Percentiles rank a stretch among this genome's conserved stretches.
phyloP scores from a whole-genome alignment of 306 rosid species.

The Corylus americana region DNA sequence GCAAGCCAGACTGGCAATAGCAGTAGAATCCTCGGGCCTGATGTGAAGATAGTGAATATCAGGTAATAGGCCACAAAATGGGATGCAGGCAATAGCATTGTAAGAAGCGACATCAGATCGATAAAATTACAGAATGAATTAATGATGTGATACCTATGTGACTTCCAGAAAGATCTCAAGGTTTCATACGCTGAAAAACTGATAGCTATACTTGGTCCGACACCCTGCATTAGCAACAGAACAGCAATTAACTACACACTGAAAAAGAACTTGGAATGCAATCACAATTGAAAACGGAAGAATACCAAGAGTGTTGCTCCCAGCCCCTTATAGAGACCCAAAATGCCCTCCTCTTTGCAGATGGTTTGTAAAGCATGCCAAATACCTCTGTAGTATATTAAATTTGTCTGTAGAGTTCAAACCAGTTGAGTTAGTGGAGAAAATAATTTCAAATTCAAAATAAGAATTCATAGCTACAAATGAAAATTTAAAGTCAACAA shows the following conservation, averaged over 20 bases:
- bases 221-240: conserved; percentile 64
- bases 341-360: conserved; percentile 75
- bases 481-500: conserved; percentile 1
- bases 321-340: conserved; percentile 93
- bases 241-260: conserved; percentile 22
- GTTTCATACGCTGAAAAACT: conserved; percentile 92
- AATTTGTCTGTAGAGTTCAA: conserved; percentile 68
- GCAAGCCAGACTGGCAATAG: conserved; percentile 75
- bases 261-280: conserved; percentile 12
- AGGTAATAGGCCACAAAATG: conserved; percentile 2
- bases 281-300: conserved; percentile 19
- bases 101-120: conserved; percentile 6
- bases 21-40: conserved; percentile 81
- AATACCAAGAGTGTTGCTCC: conserved; percentile 97
- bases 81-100: conserved; percentile 6
- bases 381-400: conserved; percentile 76
- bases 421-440: conserved; percentile 19
- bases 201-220: conserved; percentile 93
- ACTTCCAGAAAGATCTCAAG: conserved; percentile 82
- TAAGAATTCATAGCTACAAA: not conserved
- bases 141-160: conserved; percentile 54
- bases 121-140: conserved; percentile 18
- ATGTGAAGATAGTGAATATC: conserved; percentile 21
- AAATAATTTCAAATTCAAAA: conserved; percentile 12
- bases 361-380: conserved; percentile 80